A percentile compares a stretch with the other conserved stretches of the same genome.
Evolutionary conservation across 2,329 filamentous ascomycete genomes (phyloP).

Genomic region (Phialophora tarda): DNA sequence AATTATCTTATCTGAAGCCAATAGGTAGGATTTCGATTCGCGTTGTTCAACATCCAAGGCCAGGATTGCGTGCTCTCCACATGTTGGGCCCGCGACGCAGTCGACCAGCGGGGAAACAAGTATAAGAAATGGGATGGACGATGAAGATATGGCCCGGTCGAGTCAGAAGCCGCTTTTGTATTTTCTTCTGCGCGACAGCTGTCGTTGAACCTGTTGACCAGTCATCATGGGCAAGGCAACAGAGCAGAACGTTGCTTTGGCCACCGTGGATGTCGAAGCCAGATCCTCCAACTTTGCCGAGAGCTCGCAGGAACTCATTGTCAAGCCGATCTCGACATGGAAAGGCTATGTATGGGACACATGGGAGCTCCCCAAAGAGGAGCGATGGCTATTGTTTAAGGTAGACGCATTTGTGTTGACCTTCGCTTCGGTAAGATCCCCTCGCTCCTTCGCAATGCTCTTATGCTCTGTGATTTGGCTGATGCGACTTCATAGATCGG

Average conservation of each 20-base stretch:
- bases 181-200: conserved; percentile 6
- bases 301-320: conserved; percentile 24
- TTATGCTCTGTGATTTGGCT: conserved; percentile 2
- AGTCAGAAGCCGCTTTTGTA: background rate
- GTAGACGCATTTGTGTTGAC: conserved; percentile 42
- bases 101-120: conserved; percentile 7
- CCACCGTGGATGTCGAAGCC: conserved; percentile 19
- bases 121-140: conserved; percentile 15
- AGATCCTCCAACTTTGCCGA: conserved; percentile 15
- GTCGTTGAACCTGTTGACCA: background rate
- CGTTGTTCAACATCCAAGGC: conserved; percentile 15
- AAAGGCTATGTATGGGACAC: conserved; percentile 59
- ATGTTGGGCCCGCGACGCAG: conserved; percentile 1
- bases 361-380: conserved; percentile 57
- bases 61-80: conserved; percentile 21
- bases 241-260: conserved; percentile 10
- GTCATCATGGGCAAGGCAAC: conserved; percentile 12
- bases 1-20: conserved; percentile 20
- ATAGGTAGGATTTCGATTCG: conserved; percentile 14
- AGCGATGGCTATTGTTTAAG: conserved; percentile 45
- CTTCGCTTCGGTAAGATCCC: conserved; percentile 41
- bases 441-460: conserved; percentile 29
- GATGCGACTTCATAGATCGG: conserved; percentile 10
- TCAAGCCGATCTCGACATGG: conserved; percentile 49
- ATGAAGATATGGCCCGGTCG: conserved; percentile 1